Conservation (phyloP, 2,329 filamentous ascomycete species). For the Penicillium sp. region DNA sequence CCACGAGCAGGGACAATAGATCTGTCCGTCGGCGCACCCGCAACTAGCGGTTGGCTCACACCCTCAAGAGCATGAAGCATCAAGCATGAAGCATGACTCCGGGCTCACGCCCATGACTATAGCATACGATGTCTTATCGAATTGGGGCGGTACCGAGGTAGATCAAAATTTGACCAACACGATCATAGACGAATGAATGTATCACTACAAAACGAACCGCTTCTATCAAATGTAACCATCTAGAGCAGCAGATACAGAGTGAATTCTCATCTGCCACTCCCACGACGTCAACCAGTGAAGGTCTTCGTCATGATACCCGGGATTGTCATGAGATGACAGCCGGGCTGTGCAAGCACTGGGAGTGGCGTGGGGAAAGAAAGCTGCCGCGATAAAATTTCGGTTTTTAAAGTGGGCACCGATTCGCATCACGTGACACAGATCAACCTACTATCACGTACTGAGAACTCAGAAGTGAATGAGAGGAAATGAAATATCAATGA, state of each 20-base stretch:
- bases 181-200: constrained; percentile 54
- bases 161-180: constrained; percentile 4
- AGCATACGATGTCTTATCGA: constrained; percentile 9
- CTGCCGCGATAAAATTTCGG: constrained; percentile 16
- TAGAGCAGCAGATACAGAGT: constrained; percentile 88
- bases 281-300: constrained; percentile 47
- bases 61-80: background rate
- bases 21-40: background rate
- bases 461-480: too few species aligned
- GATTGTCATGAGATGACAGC: constrained; percentile 38
- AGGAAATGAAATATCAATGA: too few species aligned
- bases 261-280: constrained; percentile 69
- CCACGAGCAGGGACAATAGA: background rate
- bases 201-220: constrained; percentile 79
- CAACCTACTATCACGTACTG: too few species aligned
- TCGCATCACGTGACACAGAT: background rate
- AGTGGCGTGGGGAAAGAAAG: constrained; percentile 41
- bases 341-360: constrained; percentile 46
- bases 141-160: constrained; percentile 3
- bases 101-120: constrained; percentile 11
- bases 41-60: too few species aligned
- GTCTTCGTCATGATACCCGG: constrained; percentile 33
- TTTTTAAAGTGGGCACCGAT: constrained; percentile 19
- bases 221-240: constrained; percentile 72
- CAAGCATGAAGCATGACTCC: constrained; percentile 1